phyloP scores from a whole-genome alignment of 192 early-diverging fungal species.

The Piromyces finnis region DNA sequence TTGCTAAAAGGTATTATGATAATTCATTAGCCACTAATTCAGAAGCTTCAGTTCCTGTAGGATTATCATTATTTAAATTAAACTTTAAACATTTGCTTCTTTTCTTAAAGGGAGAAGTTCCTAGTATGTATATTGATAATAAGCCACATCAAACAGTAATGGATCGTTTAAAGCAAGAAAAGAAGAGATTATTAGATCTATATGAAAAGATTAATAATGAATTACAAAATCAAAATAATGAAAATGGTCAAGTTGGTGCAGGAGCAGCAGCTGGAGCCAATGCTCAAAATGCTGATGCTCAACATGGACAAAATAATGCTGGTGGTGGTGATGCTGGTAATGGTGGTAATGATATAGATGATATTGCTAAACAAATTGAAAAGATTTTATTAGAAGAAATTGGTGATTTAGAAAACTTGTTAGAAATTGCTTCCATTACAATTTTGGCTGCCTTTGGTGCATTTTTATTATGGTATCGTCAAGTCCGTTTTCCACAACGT shows the following conservation, averaged over 20 bases:
- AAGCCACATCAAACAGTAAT: background rate
- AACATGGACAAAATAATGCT: background rate
- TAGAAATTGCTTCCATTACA: background rate
- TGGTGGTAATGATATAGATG: background rate
- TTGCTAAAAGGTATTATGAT: conserved; percentile 91
- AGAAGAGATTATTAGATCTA: background rate
- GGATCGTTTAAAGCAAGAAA: background rate
- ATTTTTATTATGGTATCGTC: background rate
- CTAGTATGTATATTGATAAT: background rate
- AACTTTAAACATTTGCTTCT: conserved; percentile 19
- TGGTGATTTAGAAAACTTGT: background rate
- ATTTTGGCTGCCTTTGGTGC: background rate
- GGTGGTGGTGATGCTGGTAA: background rate
- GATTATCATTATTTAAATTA: conserved; percentile 54
- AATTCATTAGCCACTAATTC: conserved; percentile 53
- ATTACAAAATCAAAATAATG: background rate
- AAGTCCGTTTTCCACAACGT: background rate
- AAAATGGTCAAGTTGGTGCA: background rate
- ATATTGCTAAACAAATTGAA: background rate
- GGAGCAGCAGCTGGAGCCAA: background rate
- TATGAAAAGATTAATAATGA: background rate
- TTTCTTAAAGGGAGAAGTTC: background rate
- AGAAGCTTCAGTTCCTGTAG: conserved; percentile 59
- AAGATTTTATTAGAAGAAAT: background rate
- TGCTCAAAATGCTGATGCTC: background rate